Base-by-base conservation (phyloP, 306 rosid genomes). In the Astragalus membranaceus region DNA sequence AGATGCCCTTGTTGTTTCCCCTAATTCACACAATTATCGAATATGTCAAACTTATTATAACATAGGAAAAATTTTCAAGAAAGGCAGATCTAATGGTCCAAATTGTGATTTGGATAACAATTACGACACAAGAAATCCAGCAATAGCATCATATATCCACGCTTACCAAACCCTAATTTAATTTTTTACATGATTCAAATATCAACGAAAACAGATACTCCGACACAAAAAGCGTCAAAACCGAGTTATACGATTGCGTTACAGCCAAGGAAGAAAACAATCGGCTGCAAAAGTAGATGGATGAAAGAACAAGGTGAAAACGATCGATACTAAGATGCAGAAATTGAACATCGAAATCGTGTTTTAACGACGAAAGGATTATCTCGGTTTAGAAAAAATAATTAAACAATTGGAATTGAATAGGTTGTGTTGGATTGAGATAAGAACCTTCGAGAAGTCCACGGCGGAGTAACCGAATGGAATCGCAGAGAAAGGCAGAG, bases 151-250 rank as follows among this genome's bases (percentile, higher is more conserved):
- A 10, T 5, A 5, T 0, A 11, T 53, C 17, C 62, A 59, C 1
- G 36, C 43, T 8, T 5, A 4, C 52, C 10, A 62, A 81, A 76
- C 81, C 78, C 79, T 72, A 67, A 76, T 66, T 60, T 13, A 36
- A 60, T 3, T 5, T 20, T 33, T 41, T 16, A 20, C 10, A 39
- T 0, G 4, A 53, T 20, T 65, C 41, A 32, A 29, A 59, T 43
- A 35, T 15, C 57, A 16, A 35, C 14, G 1, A 35, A 35, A 16
- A 48, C 4, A 14, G 32, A 58, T 4, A 61, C n/a, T 5, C 29
- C 2, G 48, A 16, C 10, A 54, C 4, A 41, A 7, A 16, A 49
- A 2, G 5, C 3, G 29, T 46, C 7, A 29, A 23, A 47, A 48
- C 11, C 1, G 30, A 7, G 36, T 48, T 14, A 23, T 6, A 23